Evolutionary conservation across 2,329 filamentous ascomycete species (phyloP), one percentile per base, ranked within the genome.

Genomic region (Fusarium temperatum): DNA sequence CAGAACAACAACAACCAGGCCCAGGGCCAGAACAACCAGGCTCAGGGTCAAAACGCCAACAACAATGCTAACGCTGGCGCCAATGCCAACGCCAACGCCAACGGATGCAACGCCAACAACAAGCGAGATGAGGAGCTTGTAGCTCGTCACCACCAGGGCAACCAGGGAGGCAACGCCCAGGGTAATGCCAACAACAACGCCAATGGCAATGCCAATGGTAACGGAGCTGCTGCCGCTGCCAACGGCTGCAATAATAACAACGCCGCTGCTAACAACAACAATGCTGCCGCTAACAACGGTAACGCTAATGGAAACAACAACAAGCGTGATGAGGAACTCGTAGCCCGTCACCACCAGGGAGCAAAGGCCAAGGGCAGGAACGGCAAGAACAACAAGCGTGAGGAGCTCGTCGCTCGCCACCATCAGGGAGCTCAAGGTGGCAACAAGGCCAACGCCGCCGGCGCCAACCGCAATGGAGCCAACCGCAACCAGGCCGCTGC

Each of bases 31-130:
- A 63, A 35, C 24, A 45, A 36, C 18, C 63, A 67, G 17, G 63
- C 64, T 18, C 62, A 67, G 11, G 32, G 24, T 22, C 61, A 68
- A 8, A 68, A 53, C 22, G 39, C 18, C 14, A 67, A 68, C 28
- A 38, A 35, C 24, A 59, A 48, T 8, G 36, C 26, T 2, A 58
- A 60, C 14, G 36, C 35, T 8, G 32, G 35, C 11, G 39, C 41
- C 7, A 60, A 60, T 10, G 53, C 63, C 12, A 30, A 58, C 3
- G 60, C 48, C 12, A 30, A 58, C 3, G 60, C 48, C 15, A 30
- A 66, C 2, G 65, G 63, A n/a, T 68, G 65, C 3, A 68, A 68
- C 12, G 63, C 53, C 24, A 68, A 68, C 12, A 65, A 56, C 18
- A 67, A 68, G 63, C 20, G 63, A 24, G 63, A 68, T 11, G 65